Evolutionary conservation across 306 rosid genomes (phyloP).

Genomic region (Prinsepia uniflora): DNA sequence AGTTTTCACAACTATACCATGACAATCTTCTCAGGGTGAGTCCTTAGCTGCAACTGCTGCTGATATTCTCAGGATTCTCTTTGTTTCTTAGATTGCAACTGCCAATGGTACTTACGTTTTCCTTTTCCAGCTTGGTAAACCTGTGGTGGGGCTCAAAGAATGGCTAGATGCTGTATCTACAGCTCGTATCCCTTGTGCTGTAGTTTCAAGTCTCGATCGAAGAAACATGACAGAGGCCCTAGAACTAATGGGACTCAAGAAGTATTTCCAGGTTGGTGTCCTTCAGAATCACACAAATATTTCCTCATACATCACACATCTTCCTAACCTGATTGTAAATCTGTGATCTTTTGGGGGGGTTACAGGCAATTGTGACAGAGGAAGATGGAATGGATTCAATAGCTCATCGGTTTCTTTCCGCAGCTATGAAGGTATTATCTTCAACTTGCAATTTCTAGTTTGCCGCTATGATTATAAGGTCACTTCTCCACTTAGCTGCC

Average conservation of each 20-base stretch:
- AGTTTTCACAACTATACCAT: constrained; percentile 77
- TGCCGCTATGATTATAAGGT: background rate
- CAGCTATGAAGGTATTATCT: constrained; percentile 75
- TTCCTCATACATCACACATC: constrained; percentile 2
- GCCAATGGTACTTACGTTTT: constrained; percentile 13
- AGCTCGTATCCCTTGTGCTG: constrained; percentile 90
- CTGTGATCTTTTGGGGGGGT: constrained; percentile 26
- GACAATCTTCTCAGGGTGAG: constrained; percentile 80
- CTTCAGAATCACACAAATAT: background rate
- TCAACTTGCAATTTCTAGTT: background rate
- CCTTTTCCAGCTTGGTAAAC: constrained; percentile 57
- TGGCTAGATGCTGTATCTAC: constrained; percentile 92
- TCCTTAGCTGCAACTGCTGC: background rate
- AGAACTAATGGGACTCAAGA: constrained; percentile 66
- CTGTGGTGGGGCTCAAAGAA: constrained; percentile 76
- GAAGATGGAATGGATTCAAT: constrained; percentile 99
- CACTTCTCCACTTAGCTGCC: background rate
- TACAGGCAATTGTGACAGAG: constrained; percentile 86
- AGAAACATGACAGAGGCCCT: constrained; percentile 66
- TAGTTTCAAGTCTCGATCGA: constrained; percentile 92
- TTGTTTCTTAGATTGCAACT: constrained; percentile 10
- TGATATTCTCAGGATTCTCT: constrained; percentile 12
- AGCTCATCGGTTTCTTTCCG: constrained; percentile 97
- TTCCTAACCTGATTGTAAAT: constrained; percentile 10
- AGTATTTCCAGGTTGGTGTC: constrained; percentile 82